phyloP scores from a whole-genome alignment of 345 rosid genomes.

The Boechera divaricarpa region DNA sequence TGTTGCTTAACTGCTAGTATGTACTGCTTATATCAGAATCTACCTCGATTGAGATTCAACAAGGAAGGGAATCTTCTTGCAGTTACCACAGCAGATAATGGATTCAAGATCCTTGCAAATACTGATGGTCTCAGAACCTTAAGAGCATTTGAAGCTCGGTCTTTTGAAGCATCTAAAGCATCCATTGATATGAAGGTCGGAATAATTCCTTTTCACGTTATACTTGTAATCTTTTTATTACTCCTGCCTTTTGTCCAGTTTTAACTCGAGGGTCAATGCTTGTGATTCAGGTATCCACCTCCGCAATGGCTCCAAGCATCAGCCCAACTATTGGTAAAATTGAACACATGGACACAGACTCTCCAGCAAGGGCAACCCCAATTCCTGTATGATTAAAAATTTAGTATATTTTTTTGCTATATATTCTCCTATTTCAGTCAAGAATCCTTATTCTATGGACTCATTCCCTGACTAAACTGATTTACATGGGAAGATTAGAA shows the following conservation, averaged over 20 bases:
- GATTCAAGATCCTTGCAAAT: constrained; percentile 68
- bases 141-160: constrained; percentile 55
- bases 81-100: constrained; percentile 66
- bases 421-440: constrained; percentile 5
- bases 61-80: constrained; percentile 73
- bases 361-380: constrained; percentile 53
- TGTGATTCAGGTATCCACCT: constrained; percentile 50
- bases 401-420: background rate
- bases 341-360: constrained; percentile 54
- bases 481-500: constrained; percentile 9
- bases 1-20: constrained; percentile 34
- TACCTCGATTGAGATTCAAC: constrained; percentile 74
- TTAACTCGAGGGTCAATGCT: constrained; percentile 22
- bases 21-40: constrained; percentile 44
- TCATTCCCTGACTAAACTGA: constrained; percentile 1
- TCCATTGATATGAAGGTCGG: constrained; percentile 44
- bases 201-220: background rate
- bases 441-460: constrained; percentile 2
- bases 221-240: background rate
- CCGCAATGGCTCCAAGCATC: constrained; percentile 49
- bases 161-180: constrained; percentile 57
- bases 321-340: constrained; percentile 56
- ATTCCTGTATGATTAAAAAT: constrained; percentile 46
- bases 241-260: constrained; percentile 8
- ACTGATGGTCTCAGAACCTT: constrained; percentile 60